Evolutionary conservation across 2,329 filamentous ascomycete genomes (phyloP), one percentile per base, ranked within the genome.

Genomic region (Cercospora sesami): DNA sequence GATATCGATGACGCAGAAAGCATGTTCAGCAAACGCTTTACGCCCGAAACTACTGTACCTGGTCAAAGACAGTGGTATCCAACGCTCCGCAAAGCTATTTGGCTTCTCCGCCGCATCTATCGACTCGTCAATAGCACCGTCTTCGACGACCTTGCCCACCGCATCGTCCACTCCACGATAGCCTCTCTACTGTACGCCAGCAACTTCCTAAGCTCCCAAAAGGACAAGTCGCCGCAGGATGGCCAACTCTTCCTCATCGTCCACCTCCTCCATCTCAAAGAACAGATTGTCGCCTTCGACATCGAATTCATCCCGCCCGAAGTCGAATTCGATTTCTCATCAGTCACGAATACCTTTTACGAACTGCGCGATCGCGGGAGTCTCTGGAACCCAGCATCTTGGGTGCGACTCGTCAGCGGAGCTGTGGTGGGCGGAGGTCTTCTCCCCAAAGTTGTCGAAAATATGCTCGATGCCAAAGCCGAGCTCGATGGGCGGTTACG

Each of bases 221-320:
- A 55, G 21, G 33, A 31, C 23, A 83, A 86, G n/a, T 82, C 82
- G 77, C 85, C 87, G 1, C 85, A 90, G 6, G 93, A 98, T 77
- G 87, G 91, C 0, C 91, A 97, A 73, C 86, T 99, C 4, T 99
- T 99, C 80, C 89, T 97, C 76, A 90, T 99, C 74, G 95, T 94
- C 74, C 97, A 99, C 78, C 86, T 99, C 1, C 90, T 99, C 60
- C 90, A 97, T 60, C 87, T 99, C 62, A 98, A 98, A 80, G 96
- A 97, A 77, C 92, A 97, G 78, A 91, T 99, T 62, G 89, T 99
- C 28, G 94, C 94, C 9, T 93, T 99, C 69, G 95, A 99, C 81
- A 97, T 99, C 72, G 94, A 90, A 76, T 90, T 86, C 74, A 86
- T 89, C 21, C 86, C 86, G 2, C 87, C 88, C 4, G 88, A 90